These are phyloP conservation scores for Cordyceps farinosa DNA, from an alignment of 2,329 filamentous ascomycete genomes.

Conservation along the genomic window DNA sequence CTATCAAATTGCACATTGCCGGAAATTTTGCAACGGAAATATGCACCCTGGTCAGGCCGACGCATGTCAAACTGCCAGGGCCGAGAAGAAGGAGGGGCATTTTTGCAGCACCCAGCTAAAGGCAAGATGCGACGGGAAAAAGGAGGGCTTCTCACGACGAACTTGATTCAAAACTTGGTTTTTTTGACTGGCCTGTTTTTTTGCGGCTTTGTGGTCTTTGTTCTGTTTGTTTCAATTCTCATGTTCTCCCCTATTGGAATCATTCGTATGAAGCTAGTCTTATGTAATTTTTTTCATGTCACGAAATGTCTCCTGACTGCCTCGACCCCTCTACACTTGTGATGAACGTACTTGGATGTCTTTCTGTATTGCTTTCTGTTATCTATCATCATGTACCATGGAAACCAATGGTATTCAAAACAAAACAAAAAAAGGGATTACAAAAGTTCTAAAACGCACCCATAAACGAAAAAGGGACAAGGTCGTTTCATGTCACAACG, in stretches of 20 bases:
- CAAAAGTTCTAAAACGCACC: not conserved
- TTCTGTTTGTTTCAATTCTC: not conserved
- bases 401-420: not conserved
- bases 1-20: constrained; percentile 2
- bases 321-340: not conserved
- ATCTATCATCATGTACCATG: not conserved
- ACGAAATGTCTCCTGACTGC: not conserved
- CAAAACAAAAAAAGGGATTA: not conserved
- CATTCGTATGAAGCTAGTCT: constrained; percentile 11
- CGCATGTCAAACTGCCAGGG: not conserved
- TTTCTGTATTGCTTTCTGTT: not conserved
- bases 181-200: not conserved
- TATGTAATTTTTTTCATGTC: constrained; percentile 2
- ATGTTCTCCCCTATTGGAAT: not conserved
- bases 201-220: not conserved
- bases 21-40: not conserved
- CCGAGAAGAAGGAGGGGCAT: no score
- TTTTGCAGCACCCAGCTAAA: not conserved
- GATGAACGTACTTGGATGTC: no score
- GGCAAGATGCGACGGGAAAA: not conserved
- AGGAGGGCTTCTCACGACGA: no score
- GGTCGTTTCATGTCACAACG: not conserved
- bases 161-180: no score
- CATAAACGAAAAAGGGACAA: no score
- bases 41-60: not conserved